phyloP scores from a whole-genome alignment of 1,284 basidiomycete species.

The Ceratobasidium sp. region DNA sequence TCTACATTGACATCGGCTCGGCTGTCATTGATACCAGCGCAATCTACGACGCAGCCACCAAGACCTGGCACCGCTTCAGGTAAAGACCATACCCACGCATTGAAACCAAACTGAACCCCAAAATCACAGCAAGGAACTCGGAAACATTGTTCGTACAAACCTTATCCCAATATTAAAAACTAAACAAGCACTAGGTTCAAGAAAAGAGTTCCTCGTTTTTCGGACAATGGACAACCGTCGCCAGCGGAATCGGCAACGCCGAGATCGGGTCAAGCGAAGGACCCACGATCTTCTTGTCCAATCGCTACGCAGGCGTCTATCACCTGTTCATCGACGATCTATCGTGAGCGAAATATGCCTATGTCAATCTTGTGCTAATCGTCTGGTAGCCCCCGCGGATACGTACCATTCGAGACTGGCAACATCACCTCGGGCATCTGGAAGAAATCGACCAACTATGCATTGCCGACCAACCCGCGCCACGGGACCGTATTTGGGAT shows the following conservation, averaged over 20 bases:
- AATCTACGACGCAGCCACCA: slow-evolving; percentile 21
- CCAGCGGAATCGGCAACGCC: slow-evolving; percentile 21
- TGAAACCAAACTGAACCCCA: not conserved
- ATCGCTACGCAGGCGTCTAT: slow-evolving; percentile 34
- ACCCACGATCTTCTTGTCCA: slow-evolving; percentile 30
- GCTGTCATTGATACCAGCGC: slow-evolving; percentile 20
- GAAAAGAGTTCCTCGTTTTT: slow-evolving; percentile 34
- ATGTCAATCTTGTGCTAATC: not conserved
- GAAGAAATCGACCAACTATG: slow-evolving; percentile 28
- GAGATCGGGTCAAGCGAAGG: slow-evolving; percentile 22
- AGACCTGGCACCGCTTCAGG: slow-evolving; percentile 36
- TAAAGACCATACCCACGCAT: not conserved
- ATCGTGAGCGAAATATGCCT: slow-evolving; percentile 4
- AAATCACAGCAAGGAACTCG: slow-evolving; percentile 10
- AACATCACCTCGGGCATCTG: slow-evolving; percentile 31
- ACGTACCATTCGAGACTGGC: slow-evolving; percentile 31
- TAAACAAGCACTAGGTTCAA: not conserved
- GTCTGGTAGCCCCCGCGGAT: slow-evolving; percentile 8
- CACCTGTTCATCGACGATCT: slow-evolving; percentile 32
- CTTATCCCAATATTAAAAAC: not conserved
- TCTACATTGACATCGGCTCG: slow-evolving; percentile 28
- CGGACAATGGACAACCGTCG: slow-evolving; percentile 21
- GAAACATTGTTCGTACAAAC: slow-evolving; percentile 19
- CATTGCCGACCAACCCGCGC: slow-evolving; percentile 20
- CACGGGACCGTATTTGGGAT: slow-evolving; percentile 35